phyloP scores from a whole-genome alignment of 768 basidiomycete genomes.

The Leccinum broughii region DNA sequence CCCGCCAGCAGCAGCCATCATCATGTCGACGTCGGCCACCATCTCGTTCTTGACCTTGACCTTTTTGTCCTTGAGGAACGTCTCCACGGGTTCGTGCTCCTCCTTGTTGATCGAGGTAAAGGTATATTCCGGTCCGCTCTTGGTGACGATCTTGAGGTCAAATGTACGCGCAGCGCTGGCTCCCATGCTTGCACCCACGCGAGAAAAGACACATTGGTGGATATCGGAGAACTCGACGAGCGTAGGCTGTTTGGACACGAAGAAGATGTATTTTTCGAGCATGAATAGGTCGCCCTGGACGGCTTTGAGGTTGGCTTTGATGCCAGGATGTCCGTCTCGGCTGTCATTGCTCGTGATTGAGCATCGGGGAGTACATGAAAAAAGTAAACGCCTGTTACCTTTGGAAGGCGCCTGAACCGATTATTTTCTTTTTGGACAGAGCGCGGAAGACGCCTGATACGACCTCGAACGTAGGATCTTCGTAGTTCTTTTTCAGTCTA shows the following conservation, averaged over 20 bases:
- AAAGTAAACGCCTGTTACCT: constrained; percentile 47
- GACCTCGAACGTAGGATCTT: constrained; percentile 93
- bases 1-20: constrained; percentile 61
- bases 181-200: constrained; percentile 83
- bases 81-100: constrained; percentile 84
- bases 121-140: constrained; percentile 79
- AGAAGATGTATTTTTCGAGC: constrained; percentile 97
- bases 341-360: constrained; percentile 39
- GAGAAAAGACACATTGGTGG: constrained; percentile 88
- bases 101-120: constrained; percentile 97
- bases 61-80: constrained; percentile 88
- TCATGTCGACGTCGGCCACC: constrained; percentile 81
- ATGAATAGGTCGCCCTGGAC: constrained; percentile 96
- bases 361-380: not conserved
- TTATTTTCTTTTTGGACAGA: constrained; percentile 87
- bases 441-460: constrained; percentile 93
- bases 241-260: constrained; percentile 93
- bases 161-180: constrained; percentile 88
- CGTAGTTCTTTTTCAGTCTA: constrained; percentile 88
- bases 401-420: constrained; percentile 82
- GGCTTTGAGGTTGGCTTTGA: constrained; percentile 98
- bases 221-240: constrained; percentile 90
- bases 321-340: constrained; percentile 87
- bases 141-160: constrained; percentile 87
- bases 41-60: constrained; percentile 95